These are phyloP conservation scores for Mariannaea elegans DNA, from an alignment of 2,329 filamentous ascomycete species.

Conservation along the genomic window DNA sequence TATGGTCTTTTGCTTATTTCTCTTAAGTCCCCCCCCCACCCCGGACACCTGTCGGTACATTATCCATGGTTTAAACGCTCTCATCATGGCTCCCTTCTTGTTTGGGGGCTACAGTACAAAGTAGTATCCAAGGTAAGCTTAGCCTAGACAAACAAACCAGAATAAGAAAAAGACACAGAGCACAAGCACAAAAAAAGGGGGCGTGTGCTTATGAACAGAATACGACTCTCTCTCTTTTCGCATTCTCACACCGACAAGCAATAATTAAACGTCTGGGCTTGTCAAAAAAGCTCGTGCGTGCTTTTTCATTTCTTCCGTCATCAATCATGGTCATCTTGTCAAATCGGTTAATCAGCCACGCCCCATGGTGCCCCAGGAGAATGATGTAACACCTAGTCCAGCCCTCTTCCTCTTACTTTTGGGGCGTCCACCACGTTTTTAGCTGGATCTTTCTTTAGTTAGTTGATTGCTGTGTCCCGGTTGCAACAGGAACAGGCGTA, in stretches of 20 bases:
- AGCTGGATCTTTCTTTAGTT: not conserved
- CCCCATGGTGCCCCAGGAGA: no score
- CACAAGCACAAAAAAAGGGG: not conserved
- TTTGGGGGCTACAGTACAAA: no score
- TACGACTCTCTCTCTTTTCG: not conserved
- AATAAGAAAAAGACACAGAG: not conserved
- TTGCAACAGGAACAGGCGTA: constrained; percentile 22
- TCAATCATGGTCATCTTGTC: constrained; percentile 13
- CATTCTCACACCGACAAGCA: no score
- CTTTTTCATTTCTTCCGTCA: constrained; percentile 9
- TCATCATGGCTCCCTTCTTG: not conserved
- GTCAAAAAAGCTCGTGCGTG: constrained; percentile 14
- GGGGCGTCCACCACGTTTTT: constrained; percentile 1
- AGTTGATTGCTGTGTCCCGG: not conserved
- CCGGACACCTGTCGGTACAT: constrained; percentile 9
- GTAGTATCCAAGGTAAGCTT: no score
- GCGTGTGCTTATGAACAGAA: not conserved
- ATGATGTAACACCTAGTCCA: not conserved
- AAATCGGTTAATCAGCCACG: constrained; percentile 4
- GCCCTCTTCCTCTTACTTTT: constrained; percentile 16
- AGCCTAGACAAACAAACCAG: no score
- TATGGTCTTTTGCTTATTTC: constrained; percentile 14
- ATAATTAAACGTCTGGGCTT: no score
- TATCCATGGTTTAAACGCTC: not conserved
- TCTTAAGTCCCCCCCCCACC: constrained; percentile 2